Base-by-base conservation (phyloP, 2,329 filamentous ascomycete genomes). In the Huntiella omanensis region DNA sequence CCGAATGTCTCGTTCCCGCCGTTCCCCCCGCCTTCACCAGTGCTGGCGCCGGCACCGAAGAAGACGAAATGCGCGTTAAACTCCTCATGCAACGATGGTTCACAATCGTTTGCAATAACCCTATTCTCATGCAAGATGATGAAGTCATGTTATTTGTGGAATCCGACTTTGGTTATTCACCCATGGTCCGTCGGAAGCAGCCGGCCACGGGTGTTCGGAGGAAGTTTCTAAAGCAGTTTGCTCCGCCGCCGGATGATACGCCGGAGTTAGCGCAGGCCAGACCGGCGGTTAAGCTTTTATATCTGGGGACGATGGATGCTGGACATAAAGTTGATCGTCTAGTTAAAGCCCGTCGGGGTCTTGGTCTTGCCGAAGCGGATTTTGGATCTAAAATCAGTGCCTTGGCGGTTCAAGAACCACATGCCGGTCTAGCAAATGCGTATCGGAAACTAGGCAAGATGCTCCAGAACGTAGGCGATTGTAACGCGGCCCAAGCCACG, bases 61-160 rank as follows among this genome's bases (percentile, higher is more conserved):
- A 98, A 60, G 91, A 98, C 55, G 91, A 98, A 61, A 69, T 70
- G 16, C 75, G 91, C 11, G 83, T 96, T 51, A 96, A 96, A 64
- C 76, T 77, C 1, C 73, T 84, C 6, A 74, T 98, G 66, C 91
- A 98, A 63, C 73, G 86, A 58, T 98, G 91, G 91, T 71, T 98
- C 55, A 95, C 93, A 61, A 83, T 83, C 49, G 81, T 98, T 15
- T 93, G 91, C 64, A 75, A 75, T 56, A 96, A 91, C 55, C 87
- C 96, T 33, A 78, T 92, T 1, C 73, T 98, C 5, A 93, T 94
- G 69, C 77, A 82, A 51, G 91, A 98, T 59, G 88, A 96, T 52
- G 91, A 98, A 64, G 88, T 96, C 77, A 77, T 95, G 4, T 78
- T 96, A 50, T 98, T 98, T 56, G 86, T 98, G n/a, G 91, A 98